Conservation (phyloP, 805 yeast genomes). For the Monosporozyma unispora region DNA sequence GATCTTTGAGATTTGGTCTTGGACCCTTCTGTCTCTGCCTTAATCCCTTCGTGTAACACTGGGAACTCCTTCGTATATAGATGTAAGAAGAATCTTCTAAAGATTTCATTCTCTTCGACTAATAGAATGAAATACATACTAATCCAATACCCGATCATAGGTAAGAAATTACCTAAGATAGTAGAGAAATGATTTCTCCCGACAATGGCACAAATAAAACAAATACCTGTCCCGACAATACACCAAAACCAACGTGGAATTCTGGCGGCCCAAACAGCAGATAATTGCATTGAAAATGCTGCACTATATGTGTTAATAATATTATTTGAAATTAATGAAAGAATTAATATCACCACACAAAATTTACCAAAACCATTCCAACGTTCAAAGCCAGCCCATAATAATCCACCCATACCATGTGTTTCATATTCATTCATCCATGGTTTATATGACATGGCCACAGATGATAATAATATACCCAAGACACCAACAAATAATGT, state of each 20-base stretch:
- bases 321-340: conserved; percentile 74
- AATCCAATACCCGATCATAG: conserved; percentile 90
- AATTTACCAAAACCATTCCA: conserved; percentile 78
- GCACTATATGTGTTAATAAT: conserved; percentile 74
- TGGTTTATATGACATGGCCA: conserved; percentile 46
- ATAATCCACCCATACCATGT: conserved; percentile 68
- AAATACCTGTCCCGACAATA: conserved; percentile 50
- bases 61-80: conserved; percentile 39
- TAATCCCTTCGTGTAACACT: conserved; percentile 1
- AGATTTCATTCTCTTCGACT: conserved; percentile 62
- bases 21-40: neutral
- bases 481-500: conserved; percentile 66
- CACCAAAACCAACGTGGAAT: conserved; percentile 78
- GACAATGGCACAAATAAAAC: conserved; percentile 61
- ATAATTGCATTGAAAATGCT: conserved; percentile 67
- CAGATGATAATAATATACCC: conserved; percentile 63
- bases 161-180: conserved; percentile 71
- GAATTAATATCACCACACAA: conserved; percentile 55
- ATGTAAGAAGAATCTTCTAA: conserved; percentile 43
- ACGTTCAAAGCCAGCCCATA: conserved; percentile 52
- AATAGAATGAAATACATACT: conserved; percentile 68
- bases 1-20: too few species aligned
- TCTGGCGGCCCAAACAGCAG: conserved; percentile 43
- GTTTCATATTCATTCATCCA: conserved; percentile 50
- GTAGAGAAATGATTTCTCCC: conserved; percentile 67